These are phyloP conservation scores for Malus fusca DNA, from an alignment of 306 rosid genomes.

Conservation along the genomic window DNA sequence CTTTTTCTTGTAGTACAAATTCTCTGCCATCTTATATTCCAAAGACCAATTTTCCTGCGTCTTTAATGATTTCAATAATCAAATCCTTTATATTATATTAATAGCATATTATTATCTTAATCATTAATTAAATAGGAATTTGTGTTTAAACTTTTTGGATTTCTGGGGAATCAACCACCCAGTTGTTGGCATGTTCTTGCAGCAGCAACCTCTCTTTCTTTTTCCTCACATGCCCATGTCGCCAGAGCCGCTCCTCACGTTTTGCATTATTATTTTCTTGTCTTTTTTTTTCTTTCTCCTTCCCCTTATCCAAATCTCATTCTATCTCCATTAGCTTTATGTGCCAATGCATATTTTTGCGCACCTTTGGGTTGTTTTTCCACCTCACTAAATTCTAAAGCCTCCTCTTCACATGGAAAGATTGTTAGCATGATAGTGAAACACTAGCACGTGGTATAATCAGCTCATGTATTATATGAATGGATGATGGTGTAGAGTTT, in stretches of 20 bases:
- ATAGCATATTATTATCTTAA: not conserved
- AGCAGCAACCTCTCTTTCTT: slow-evolving; percentile 30
- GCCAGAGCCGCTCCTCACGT: slow-evolving; percentile 60
- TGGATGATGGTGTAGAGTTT: too few relatives aligned
- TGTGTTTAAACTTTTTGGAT: slow-evolving; percentile 6
- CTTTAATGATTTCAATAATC: too few relatives aligned
- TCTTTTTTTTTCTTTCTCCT: slow-evolving; percentile 18
- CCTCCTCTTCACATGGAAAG: not conserved
- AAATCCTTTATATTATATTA: not conserved
- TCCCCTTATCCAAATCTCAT: slow-evolving; percentile 26
- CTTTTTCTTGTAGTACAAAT: not conserved
- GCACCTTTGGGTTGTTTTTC: not conserved
- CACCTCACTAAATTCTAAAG: not conserved
- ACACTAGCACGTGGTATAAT: too few relatives aligned
- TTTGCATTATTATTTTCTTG: slow-evolving; percentile 29
- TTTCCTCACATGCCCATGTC: slow-evolving; percentile 70
- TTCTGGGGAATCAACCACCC: slow-evolving; percentile 36
- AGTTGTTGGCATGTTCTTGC: slow-evolving; percentile 30
- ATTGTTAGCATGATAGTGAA: too few relatives aligned
- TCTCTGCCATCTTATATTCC: not conserved
- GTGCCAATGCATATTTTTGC: not conserved
- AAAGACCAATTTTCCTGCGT: not conserved
- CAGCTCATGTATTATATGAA: not conserved
- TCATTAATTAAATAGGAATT: not conserved
- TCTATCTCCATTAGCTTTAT: slow-evolving; percentile 23